Evolutionary conservation across 495 filamentous ascomycete species (phyloP).

Genomic region (Penicillium manginii): DNA sequence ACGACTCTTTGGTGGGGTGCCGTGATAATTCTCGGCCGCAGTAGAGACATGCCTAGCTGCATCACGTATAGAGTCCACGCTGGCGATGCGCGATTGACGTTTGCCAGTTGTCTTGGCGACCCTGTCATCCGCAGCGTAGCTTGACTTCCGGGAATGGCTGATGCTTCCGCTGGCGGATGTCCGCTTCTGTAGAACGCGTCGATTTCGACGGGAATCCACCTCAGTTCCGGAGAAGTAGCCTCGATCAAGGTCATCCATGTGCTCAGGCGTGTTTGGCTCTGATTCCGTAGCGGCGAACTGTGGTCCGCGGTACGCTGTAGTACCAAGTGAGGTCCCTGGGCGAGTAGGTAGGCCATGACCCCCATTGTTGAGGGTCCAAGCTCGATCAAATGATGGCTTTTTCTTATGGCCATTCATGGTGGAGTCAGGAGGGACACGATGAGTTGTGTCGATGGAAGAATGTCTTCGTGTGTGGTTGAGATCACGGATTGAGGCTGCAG

Average conservation of each 20-base stretch:
- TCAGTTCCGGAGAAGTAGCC: slow-evolving; percentile 95
- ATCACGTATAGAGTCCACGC: slow-evolving; percentile 63
- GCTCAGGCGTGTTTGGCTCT: slow-evolving; percentile 37
- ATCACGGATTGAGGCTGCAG: slow-evolving; percentile 83
- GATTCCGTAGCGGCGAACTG: slow-evolving; percentile 26
- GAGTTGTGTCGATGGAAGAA: slow-evolving; percentile 74
- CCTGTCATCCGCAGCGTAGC: slow-evolving; percentile 70
- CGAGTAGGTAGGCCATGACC: slow-evolving; percentile 32
- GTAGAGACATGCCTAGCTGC: slow-evolving; percentile 40
- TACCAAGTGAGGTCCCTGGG: slow-evolving; percentile 42
- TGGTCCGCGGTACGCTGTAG: slow-evolving; percentile 29
- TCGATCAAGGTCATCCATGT: slow-evolving; percentile 69
- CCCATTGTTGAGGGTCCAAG: slow-evolving; percentile 77
- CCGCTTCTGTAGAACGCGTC: slow-evolving; percentile 83
- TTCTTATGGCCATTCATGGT: slow-evolving; percentile 63
- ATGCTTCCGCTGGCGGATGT: slow-evolving; percentile 55
- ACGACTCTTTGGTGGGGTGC: slow-evolving; percentile 47
- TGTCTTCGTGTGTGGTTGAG: slow-evolving; percentile 85
- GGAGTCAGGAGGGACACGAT: slow-evolving; percentile 34
- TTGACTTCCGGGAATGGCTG: slow-evolving; percentile 65
- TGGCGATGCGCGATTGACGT: slow-evolving; percentile 78
- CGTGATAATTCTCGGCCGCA: slow-evolving; percentile 64
- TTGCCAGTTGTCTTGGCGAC: slow-evolving; percentile 56
- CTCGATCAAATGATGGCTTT: slow-evolving; percentile 84
- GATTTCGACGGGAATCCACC: slow-evolving; percentile 66